Base-by-base conservation (phyloP, 2,329 filamentous ascomycete species). In the Ciborinia camelliae region DNA sequence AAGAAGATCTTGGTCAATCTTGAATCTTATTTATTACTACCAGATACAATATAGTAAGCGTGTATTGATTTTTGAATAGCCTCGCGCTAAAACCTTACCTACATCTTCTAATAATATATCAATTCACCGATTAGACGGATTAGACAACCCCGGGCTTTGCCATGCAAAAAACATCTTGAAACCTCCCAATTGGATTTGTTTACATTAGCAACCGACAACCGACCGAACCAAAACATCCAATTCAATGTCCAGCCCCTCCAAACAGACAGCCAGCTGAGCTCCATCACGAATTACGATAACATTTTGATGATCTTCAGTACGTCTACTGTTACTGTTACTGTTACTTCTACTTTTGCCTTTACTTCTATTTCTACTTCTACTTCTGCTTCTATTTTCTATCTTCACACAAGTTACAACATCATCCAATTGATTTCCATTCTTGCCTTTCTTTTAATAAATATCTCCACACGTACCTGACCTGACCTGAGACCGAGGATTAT, bases 141-240 rank as follows among this genome's bases (percentile, higher is more conserved):
- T n/a, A 12, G 6, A 39, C 32, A 41, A 41, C 39, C 35, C n/a
- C n/a, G n/a, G n/a, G n/a, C n/a, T n/a, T n/a, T n/a, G n/a, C n/a
- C n/a, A n/a, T n/a, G n/a, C n/a, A n/a, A n/a, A n/a, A n/a, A n/a
- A n/a, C 37, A n/a, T 43, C 8, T 12, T 2, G 4, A 28, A 26
- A 18, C 23, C 53, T 41, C 28, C 41, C 54, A 58, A 58, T 58
- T 23, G 55, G 55, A 26, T 47, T 59, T 59, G 55, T 59, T 59
- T 59, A 59, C 55, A 59, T 43, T 43, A 47, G 55, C 55, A 59
- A 59, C 55, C 55, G 15, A 59, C 55, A 41, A 47, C 41, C 55
- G 47, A 59, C 55, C 55, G 15, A 57, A 59, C 30, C 41, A 59
- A 47, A 59, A 59, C 55, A 59, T 59, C 47, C 51, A 54, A 32